These are phyloP conservation scores for Calvatia gigantea DNA, from an alignment of 768 basidiomycete genomes.

Conservation along the genomic window DNA sequence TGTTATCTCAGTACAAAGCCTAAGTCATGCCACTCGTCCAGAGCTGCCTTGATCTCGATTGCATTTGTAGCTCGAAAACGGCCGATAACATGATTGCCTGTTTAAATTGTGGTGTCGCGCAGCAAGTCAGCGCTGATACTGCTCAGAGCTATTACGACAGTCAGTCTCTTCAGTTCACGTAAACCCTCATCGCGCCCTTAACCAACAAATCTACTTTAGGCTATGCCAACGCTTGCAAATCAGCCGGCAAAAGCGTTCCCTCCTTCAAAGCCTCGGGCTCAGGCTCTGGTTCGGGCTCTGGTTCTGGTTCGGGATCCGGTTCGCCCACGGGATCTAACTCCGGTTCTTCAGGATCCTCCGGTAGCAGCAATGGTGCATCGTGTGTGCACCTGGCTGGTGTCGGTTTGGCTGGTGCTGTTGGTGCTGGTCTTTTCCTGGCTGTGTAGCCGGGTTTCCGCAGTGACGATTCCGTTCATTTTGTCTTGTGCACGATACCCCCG, in stretches of 20 bases:
- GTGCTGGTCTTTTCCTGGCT: neutral
- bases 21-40: neutral
- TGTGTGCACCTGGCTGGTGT: neutral
- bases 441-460: too few species aligned
- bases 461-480: too few species aligned
- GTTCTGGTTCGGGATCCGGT: neutral
- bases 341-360: neutral
- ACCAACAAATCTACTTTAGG: neutral
- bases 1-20: neutral
- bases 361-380: neutral
- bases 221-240: constrained; percentile 4
- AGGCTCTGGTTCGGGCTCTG: too few species aligned
- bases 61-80: neutral
- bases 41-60: neutral
- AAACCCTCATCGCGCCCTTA: too few species aligned
- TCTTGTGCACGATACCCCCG: too few species aligned
- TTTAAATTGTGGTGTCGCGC: neutral
- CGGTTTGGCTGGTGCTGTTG: neutral
- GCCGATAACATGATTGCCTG: neutral
- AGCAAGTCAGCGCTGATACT: neutral
- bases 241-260: constrained; percentile 1
- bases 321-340: neutral
- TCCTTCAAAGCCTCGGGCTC: neutral
- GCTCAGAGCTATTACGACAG: neutral
- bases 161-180: neutral